A percentile compares a stretch with the other conserved stretches of the same genome.
phyloP scores from a whole-genome alignment of 2,329 filamentous ascomycete species.

The Pseudogymnoascus sp. region DNA sequence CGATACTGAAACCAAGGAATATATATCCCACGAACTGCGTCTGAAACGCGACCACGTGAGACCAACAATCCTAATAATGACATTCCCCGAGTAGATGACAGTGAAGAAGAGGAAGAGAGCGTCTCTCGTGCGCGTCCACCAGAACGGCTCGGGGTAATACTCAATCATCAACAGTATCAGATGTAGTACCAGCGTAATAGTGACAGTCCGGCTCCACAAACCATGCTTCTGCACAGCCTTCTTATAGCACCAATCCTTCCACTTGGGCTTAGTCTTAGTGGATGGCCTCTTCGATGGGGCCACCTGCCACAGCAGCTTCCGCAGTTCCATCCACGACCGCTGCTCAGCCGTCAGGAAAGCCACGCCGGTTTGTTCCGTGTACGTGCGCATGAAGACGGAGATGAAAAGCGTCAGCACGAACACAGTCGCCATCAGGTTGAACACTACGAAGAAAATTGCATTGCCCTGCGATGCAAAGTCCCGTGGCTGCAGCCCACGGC shows the following conservation, averaged over 20 bases:
- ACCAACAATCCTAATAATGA: constrained; percentile 74
- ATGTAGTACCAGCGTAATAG: constrained; percentile 70
- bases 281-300: constrained; percentile 90
- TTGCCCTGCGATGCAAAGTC: constrained; percentile 68
- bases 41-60: constrained; percentile 88
- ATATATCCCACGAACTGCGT: constrained; percentile 91
- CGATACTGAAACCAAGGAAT: constrained; percentile 68
- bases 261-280: constrained; percentile 62
- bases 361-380: constrained; percentile 96
- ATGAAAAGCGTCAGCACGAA: constrained; percentile 97
- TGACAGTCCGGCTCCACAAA: constrained; percentile 79
- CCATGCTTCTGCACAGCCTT: constrained; percentile 90
- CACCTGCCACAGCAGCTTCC: constrained; percentile 85
- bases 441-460: constrained; percentile 86
- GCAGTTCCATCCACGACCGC: constrained; percentile 88
- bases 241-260: constrained; percentile 92
- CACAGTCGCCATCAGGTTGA: constrained; percentile 92
- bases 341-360: constrained; percentile 94
- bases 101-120: constrained; percentile 74
- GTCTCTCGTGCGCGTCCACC: constrained; percentile 65
- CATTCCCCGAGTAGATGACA: constrained; percentile 72
- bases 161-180: constrained; percentile 76
- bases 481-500: constrained; percentile 62
- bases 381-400: constrained; percentile 99
- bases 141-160: constrained; percentile 63